Conservation (phyloP, 1,139 yeast genomes). For the Candida tunisiensis region DNA sequence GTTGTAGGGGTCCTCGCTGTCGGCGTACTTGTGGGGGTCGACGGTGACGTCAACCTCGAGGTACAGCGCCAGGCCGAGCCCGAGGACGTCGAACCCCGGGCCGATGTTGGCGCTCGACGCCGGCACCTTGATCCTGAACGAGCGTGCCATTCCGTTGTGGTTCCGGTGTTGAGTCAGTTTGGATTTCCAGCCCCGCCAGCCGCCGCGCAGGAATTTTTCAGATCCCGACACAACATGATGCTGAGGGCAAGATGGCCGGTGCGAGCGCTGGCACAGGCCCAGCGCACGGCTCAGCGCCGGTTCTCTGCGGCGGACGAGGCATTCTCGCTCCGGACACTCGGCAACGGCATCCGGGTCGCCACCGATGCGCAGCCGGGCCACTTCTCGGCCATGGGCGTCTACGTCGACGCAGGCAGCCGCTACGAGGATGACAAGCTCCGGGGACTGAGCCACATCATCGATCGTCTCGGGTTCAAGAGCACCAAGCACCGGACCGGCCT, state of each 20-base stretch:
- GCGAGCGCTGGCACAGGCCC: no score
- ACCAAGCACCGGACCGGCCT: constrained; percentile 45
- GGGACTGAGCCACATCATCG: constrained; percentile 75
- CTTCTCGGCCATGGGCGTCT: constrained; percentile 80
- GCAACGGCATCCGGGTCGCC: constrained; percentile 70
- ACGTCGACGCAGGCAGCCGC: constrained; percentile 81
- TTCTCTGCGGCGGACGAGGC: constrained; percentile 1
- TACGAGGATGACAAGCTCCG: constrained; percentile 38
- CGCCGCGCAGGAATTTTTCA: no score
- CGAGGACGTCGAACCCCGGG: constrained; percentile 94
- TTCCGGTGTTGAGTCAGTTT: no score
- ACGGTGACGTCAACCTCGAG: constrained; percentile 52
- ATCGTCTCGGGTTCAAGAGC: constrained; percentile 73
- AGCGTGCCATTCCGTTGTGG: no score
- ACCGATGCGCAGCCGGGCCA: constrained; percentile 84
- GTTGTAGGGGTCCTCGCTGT: constrained; percentile 46
- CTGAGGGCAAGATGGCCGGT: no score
- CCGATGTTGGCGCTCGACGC: constrained; percentile 98
- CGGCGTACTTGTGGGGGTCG: constrained; percentile 30
- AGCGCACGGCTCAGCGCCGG: no score
- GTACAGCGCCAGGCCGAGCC: constrained; percentile 67
- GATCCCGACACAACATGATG: no score
- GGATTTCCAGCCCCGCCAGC: no score
- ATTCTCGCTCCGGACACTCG: constrained; percentile 29
- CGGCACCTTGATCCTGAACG: constrained; percentile 38